A percentile compares a stretch with the other conserved stretches of the same genome.
phyloP scores from a whole-genome alignment of 2,329 filamentous ascomycete genomes.

The Penicillium sp. region DNA sequence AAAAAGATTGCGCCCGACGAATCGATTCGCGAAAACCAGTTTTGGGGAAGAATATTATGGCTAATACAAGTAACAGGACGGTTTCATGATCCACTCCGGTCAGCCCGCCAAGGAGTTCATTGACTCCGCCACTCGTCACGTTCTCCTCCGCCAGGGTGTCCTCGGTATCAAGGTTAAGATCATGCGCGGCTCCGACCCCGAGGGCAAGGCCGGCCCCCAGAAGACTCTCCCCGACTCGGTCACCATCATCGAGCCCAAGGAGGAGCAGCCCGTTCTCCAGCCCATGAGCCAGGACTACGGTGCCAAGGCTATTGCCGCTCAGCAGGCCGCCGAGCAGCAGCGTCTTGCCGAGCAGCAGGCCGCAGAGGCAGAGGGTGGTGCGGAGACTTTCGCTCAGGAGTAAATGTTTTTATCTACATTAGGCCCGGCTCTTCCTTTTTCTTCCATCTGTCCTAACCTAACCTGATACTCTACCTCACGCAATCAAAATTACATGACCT shows the following conservation, averaged over 20 bases:
- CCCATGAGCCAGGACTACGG: conserved; percentile 98
- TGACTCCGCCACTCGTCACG: conserved; percentile 96
- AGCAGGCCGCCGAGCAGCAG: conserved; percentile 56
- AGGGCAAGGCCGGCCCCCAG: conserved; percentile 97
- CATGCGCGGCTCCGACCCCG: conserved; percentile 98
- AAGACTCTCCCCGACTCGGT: conserved; percentile 98
- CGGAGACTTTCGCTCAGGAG: conserved; percentile 49
- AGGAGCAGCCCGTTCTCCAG: conserved; percentile 92
- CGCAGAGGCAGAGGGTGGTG: conserved; percentile 47
- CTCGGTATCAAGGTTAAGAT: conserved; percentile 99
- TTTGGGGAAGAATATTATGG: not conserved
- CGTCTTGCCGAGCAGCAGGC: conserved; percentile 60
- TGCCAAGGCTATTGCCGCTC: conserved; percentile 75
- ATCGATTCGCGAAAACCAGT: not conserved
- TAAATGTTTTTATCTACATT: conserved; percentile 38
- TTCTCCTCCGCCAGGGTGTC: conserved; percentile 99
- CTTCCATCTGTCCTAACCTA: conserved; percentile 34
- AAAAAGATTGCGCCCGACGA: not conserved
- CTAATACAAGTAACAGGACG: conserved; percentile 58
- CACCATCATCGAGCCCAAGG: conserved; percentile 99
- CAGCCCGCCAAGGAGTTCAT: conserved; percentile 99
- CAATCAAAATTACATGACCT: conserved; percentile 40
- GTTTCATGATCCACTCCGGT: conserved; percentile 99
- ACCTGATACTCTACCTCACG: conserved; percentile 37
- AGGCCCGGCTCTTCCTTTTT: conserved; percentile 30